Evolutionary conservation across 176 grass and related monocot species (phyloP), one percentile per base, ranked within the genome.

Genomic region (Carex scoparia): DNA sequence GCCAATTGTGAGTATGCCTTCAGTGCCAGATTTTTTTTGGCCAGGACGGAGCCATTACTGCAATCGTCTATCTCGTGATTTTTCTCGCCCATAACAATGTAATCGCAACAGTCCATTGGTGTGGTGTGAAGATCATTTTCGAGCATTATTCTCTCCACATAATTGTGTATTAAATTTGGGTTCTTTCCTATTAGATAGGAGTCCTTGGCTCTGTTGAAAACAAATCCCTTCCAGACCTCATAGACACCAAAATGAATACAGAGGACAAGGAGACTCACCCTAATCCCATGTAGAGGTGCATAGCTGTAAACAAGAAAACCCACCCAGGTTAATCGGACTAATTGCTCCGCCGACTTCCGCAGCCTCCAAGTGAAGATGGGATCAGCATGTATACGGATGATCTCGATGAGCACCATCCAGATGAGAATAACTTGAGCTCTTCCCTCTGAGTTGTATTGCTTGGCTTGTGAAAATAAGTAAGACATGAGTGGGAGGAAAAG

Each of bases 331-430:
- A 58, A 15, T 58, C 56, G 56, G 56, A 58, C 14, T 0, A 58
- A 58, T 58, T 58, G 56, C 56, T 15, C 11, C 1, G 4, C 15
- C 56, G 14, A 58, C 56, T 58, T 58, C 14, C 14, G 56, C 5
- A 18, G 14, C 4, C 15, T 15, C 56, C 56, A 58, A 16, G 11
- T 16, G 56, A 16, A 58, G 4, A 40, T 5, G 56, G 48, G 48
- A 40, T 51, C 48, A 51, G 1, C 4, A 18, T 3, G 42, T 61
- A 51, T 10, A 51, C 1, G 84, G 12, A 89, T 61, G 37, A 82
- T 55, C 84, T 89, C 87, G 1, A 74, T 4, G 12, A 89, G 84
- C 7, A 89, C 65, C 87, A 85, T 58, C 83, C 87, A 89, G 0
- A 86, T 5, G 10, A 89, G 40, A 9, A 89, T 2, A 3, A 77